Evolutionary conservation across 2,329 filamentous ascomycete species (phyloP), one percentile per base, ranked within the genome.

Genomic region (Fusarium heterosporum): DNA sequence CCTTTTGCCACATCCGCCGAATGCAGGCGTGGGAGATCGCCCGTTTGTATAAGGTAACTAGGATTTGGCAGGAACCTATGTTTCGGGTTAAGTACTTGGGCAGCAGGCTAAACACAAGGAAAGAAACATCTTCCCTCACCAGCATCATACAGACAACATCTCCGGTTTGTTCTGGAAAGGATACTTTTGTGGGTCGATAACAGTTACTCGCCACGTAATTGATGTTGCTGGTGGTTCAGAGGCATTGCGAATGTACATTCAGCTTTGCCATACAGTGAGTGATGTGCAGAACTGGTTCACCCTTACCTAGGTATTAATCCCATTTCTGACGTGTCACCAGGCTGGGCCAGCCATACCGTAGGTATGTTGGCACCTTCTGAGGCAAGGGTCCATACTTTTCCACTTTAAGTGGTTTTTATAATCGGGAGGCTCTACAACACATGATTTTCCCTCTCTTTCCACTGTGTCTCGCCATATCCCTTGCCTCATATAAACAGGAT

Each of bases 361-460:
- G 14, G 14, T 16, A 34, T 16, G 14, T 34, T 34, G 5, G 16
- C 14, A 34, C 14, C 32, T 34, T 16, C 14, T n/a, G n/a, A n/a
- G 6, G 14, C n/a, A 9, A 7, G 14, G 32, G 14, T 34, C 6
- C 32, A 16, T 34, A 16, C 32, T 16, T 34, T 34, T 34, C 14
- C 14, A 34, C 7, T n/a, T 6, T 34, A 16, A n/a, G 14, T 34
- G 32, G 32, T 16, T 34, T 34, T 8, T 1, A 8, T 12, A 34
- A 34, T 34, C 14, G 12, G 14, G 14, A 16, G 14, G 12, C 39
- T 39, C 38, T 25, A 28, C 10, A 26, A 36, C 28, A 45, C 26
- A 28, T 29, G 22, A n/a, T n/a, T 49, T 39, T 38, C 22, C 29
- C 32, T 54, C 54, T 43, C 32, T 52, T 55, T 22, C 22, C 22